phyloP scores from a whole-genome alignment of 805 yeast species.

The Zygoascus flipseniorum region DNA sequence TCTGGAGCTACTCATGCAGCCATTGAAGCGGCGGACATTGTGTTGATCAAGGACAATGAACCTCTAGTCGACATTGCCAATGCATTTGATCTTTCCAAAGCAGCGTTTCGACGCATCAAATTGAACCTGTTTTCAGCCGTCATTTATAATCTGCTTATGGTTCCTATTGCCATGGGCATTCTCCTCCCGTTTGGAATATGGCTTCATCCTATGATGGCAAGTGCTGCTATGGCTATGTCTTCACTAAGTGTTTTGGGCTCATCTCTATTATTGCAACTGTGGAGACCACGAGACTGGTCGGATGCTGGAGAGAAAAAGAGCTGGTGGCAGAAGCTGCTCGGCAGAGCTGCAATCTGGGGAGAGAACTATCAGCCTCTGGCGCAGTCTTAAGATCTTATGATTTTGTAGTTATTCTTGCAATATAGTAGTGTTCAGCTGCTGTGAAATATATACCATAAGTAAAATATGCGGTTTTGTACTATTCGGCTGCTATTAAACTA shows the following conservation, averaged over 20 bases:
- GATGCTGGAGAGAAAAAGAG: neutral
- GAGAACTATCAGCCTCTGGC: no score
- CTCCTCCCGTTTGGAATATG: conserved; percentile 64
- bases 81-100: conserved; percentile 54
- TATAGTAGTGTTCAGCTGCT: no score
- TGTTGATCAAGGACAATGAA: conserved; percentile 38
- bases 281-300: conserved; percentile 24
- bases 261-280: conserved; percentile 63
- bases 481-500: no score
- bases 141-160: conserved; percentile 75
- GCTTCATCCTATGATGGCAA: conserved; percentile 83
- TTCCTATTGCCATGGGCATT: conserved; percentile 94
- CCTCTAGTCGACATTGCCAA: conserved; percentile 35
- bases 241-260: conserved; percentile 82
- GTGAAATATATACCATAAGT: no score
- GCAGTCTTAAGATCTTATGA: no score
- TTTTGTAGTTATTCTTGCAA: no score
- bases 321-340: neutral
- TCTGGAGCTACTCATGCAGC: conserved; percentile 94
- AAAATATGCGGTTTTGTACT: no score
- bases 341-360: no score
- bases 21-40: conserved; percentile 92
- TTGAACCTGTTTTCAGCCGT: conserved; percentile 80
- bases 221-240: conserved; percentile 88
- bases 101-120: conserved; percentile 69